These are phyloP conservation scores for Trichoderma asperelloides DNA, from an alignment of 495 filamentous ascomycete genomes.

Conservation along the genomic window DNA sequence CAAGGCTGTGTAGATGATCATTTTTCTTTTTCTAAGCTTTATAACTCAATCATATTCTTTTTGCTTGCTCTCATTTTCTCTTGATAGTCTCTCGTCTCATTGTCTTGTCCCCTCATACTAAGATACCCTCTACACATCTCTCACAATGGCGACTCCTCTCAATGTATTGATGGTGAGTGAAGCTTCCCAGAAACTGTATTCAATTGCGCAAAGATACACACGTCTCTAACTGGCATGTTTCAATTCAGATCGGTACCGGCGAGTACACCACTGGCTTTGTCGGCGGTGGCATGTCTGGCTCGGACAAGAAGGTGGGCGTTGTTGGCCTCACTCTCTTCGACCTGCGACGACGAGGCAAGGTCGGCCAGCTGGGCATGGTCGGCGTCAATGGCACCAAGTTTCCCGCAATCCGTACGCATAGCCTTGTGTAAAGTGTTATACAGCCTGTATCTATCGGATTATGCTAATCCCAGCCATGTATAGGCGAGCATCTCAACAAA, in stretches of 20 bases:
- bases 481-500: conserved; percentile 75
- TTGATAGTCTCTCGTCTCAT: neutral
- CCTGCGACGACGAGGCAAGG: conserved; percentile 77
- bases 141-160: conserved; percentile 57
- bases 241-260: conserved; percentile 65
- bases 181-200: conserved; percentile 18
- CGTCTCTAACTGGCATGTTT: neutral
- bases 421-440: too few species aligned
- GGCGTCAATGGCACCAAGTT: conserved; percentile 82
- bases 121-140: neutral
- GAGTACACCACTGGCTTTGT: conserved; percentile 95
- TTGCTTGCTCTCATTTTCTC: neutral
- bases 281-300: conserved; percentile 63
- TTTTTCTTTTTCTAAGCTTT: neutral
- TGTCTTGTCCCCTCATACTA: neutral
- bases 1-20: neutral
- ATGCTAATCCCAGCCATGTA: neutral
- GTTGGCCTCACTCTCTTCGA: conserved; percentile 88
- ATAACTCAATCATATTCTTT: neutral
- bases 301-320: conserved; percentile 90
- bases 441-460: too few species aligned
- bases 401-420: conserved; percentile 85
- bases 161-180: conserved; percentile 75
- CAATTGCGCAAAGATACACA: neutral
- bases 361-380: conserved; percentile 79